These are phyloP conservation scores for Coemansia sp. DNA, from an alignment of 192 early-diverging fungal species.

Conservation along the genomic window DNA sequence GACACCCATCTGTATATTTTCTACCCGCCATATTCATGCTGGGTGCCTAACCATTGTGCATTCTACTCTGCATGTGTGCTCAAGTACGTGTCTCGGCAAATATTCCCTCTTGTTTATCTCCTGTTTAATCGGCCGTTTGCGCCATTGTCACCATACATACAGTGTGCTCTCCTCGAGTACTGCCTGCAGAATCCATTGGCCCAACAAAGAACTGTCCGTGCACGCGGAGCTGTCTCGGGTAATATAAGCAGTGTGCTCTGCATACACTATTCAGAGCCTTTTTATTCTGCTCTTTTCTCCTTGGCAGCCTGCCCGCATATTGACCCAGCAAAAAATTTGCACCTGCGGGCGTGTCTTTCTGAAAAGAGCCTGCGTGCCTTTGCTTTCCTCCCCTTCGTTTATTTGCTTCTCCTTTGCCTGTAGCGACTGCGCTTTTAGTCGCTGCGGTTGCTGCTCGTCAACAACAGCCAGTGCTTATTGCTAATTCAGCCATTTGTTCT, in stretches of 20 bases:
- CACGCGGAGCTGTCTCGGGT: neutral
- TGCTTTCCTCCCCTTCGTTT: neutral
- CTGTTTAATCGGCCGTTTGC: neutral
- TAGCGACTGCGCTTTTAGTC: neutral
- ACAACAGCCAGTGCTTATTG: neutral
- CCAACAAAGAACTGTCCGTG: neutral
- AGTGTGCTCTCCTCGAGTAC: neutral
- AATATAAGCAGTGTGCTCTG: neutral
- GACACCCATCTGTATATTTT: neutral
- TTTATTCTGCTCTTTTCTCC: neutral
- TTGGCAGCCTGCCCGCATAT: neutral
- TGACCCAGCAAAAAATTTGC: constrained; percentile 1
- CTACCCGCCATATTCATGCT: neutral
- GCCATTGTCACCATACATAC: constrained; percentile 4
- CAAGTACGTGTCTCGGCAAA: constrained; percentile 13
- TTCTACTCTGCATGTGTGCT: constrained; percentile 12
- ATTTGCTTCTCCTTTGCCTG: neutral
- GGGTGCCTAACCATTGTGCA: neutral
- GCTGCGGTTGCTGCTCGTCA: neutral
- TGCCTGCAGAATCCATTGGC: neutral
- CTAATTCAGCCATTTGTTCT: constrained; percentile 4
- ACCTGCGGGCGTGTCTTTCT: neutral
- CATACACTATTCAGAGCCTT: neutral
- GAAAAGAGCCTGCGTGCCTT: neutral
- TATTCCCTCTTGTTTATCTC: neutral